phyloP scores from a whole-genome alignment of 2,329 filamentous ascomycete genomes.

The Talaromyces amestolkiae region DNA sequence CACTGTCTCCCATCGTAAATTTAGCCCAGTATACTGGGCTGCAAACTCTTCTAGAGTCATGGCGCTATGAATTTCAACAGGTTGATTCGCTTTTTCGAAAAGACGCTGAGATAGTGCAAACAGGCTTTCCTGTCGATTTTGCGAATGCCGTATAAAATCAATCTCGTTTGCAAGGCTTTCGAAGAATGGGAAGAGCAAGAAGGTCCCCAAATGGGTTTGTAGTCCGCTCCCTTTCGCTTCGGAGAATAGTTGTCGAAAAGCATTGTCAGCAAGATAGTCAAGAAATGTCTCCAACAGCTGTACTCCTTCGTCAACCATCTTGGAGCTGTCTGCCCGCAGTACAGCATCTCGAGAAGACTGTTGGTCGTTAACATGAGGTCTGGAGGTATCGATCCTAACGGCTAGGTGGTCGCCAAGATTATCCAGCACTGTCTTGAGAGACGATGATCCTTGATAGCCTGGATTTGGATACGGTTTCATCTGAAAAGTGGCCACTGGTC shows the following conservation, averaged over 20 bases:
- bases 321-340: constrained; percentile 18
- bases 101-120: constrained; percentile 15
- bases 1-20: constrained; percentile 18
- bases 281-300: constrained; percentile 16
- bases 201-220: constrained; percentile 14
- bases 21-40: constrained; percentile 12
- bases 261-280: constrained; percentile 13
- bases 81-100: constrained; percentile 16
- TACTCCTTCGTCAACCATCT: constrained; percentile 16
- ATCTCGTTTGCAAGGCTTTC: constrained; percentile 15
- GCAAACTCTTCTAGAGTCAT: constrained; percentile 15
- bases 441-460: constrained; percentile 17
- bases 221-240: constrained; percentile 6
- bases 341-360: constrained; percentile 18
- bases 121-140: constrained; percentile 9
- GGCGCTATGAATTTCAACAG: constrained; percentile 11
- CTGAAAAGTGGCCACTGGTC: constrained; percentile 16
- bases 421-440: constrained; percentile 16
- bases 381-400: constrained; percentile 13
- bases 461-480: constrained; percentile 20
- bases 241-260: constrained; percentile 12
- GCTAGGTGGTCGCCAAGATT: constrained; percentile 14
- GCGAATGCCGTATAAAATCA: constrained; percentile 10
- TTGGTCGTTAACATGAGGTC: constrained; percentile 3
- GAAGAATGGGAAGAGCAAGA: constrained; percentile 15